Conservation (phyloP, 768 basidiomycete species). For the Pholiota molesta region DNA sequence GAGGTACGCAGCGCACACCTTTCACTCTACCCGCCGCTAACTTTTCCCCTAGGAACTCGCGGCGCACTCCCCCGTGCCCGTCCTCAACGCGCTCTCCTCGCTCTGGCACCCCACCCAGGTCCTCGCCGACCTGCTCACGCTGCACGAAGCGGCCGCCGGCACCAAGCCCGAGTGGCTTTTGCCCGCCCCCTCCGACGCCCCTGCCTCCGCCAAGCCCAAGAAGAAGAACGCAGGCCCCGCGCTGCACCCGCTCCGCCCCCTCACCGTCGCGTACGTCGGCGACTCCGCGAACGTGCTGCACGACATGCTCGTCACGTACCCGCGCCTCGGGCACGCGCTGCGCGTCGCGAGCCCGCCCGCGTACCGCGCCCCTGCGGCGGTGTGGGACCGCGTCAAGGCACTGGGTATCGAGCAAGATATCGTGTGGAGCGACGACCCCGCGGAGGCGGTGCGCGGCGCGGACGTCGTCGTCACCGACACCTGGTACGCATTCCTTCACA, state of each 20-base stretch:
- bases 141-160: slow-evolving; percentile 65
- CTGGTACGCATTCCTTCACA: slow-evolving; percentile 64
- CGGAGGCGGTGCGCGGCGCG: slow-evolving; percentile 85
- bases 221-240: slow-evolving; percentile 17
- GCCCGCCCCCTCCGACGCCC: neutral
- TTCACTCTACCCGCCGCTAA: slow-evolving; percentile 3
- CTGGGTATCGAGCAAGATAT: slow-evolving; percentile 75
- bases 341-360: slow-evolving; percentile 81
- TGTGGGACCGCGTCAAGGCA: slow-evolving; percentile 82
- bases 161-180: slow-evolving; percentile 5
- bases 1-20: slow-evolving; percentile 57
- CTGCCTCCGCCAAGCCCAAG: slow-evolving; percentile 17
- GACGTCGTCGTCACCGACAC: slow-evolving; percentile 98
- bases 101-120: slow-evolving; percentile 97
- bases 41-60: slow-evolving; percentile 74
- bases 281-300: slow-evolving; percentile 95
- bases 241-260: slow-evolving; percentile 63
- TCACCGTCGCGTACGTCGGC: slow-evolving; percentile 93
- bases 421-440: slow-evolving; percentile 76
- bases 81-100: slow-evolving; percentile 93
- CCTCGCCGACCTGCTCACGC: slow-evolving; percentile 89
- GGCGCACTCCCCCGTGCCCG: slow-evolving; percentile 87
- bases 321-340: slow-evolving; percentile 85
- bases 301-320: slow-evolving; percentile 96
- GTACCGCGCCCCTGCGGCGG: slow-evolving; percentile 71